Evolutionary conservation across 2,329 filamentous ascomycete genomes (phyloP).

Genomic region (Thielaviopsis punctulata): DNA sequence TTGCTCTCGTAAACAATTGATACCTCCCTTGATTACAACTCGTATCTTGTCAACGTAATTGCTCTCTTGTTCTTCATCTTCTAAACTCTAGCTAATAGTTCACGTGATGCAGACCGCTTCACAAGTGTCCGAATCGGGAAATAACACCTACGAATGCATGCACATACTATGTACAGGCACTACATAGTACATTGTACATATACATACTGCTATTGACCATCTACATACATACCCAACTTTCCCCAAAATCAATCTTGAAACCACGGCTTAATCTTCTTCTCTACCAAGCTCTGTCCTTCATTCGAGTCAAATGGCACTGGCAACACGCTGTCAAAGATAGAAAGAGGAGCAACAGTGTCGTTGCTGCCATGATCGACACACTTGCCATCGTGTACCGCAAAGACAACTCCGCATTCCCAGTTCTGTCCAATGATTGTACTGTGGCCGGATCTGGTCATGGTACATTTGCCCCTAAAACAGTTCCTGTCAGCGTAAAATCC

Average conservation of each 20-base stretch:
- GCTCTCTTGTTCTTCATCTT: too few relatives aligned
- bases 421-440: conserved; percentile 73
- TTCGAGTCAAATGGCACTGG: conserved; percentile 7
- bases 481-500: not conserved
- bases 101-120: too few relatives aligned
- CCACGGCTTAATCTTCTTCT: conserved; percentile 5
- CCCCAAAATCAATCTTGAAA: not conserved
- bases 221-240: too few relatives aligned
- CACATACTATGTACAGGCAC: too few relatives aligned
- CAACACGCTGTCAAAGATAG: conserved; percentile 2
- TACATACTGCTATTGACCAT: too few relatives aligned
- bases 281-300: not conserved
- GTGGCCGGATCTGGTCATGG: conserved; percentile 49
- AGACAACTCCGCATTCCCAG: conserved; percentile 85
- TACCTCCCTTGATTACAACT: too few relatives aligned
- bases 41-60: too few relatives aligned
- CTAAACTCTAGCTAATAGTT: too few relatives aligned
- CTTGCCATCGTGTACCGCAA: conserved; percentile 32
- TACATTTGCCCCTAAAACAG: conserved; percentile 53
- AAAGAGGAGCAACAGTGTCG: conserved; percentile 3
- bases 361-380: not conserved
- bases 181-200: too few relatives aligned
- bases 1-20: too few relatives aligned
- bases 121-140: too few relatives aligned
- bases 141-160: too few relatives aligned